These are phyloP conservation scores for Salix brachista DNA, from an alignment of 345 rosid genomes.

Conservation along the genomic window DNA sequence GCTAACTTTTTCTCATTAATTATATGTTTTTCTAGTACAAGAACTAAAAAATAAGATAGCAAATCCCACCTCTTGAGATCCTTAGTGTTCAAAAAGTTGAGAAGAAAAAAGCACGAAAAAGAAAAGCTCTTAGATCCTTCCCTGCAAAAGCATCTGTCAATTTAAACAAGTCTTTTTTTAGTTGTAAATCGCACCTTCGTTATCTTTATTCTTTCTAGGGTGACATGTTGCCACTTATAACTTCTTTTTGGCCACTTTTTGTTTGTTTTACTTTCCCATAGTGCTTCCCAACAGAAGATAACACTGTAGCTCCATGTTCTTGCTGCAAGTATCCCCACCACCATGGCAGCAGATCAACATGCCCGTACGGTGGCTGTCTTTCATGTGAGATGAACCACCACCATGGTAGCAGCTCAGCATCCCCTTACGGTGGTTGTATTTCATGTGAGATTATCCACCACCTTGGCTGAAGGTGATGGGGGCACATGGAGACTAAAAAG, in stretches of 20 bases:
- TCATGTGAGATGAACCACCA: slow-evolving; percentile 32
- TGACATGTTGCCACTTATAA: slow-evolving; percentile 44
- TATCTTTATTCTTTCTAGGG: slow-evolving; percentile 36
- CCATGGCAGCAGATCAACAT: not conserved
- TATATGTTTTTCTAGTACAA: slow-evolving; percentile 7
- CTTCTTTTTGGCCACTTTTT: slow-evolving; percentile 48
- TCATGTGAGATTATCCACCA: slow-evolving; percentile 33
- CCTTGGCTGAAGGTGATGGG: slow-evolving; percentile 27
- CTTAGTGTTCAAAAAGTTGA: slow-evolving; percentile 4
- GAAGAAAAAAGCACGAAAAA: too few species aligned
- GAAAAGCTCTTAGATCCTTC: slow-evolving; percentile 33
- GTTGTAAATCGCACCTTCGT: slow-evolving; percentile 22
- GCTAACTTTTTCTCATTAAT: slow-evolving; percentile 17
- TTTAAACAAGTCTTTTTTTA: slow-evolving; percentile 19
- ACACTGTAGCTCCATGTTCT: slow-evolving; percentile 13
- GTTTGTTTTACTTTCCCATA: slow-evolving; percentile 35
- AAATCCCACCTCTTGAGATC: slow-evolving; percentile 37
- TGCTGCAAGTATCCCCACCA: not conserved
- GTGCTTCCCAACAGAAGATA: slow-evolving; percentile 10
- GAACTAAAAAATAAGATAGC: not conserved
- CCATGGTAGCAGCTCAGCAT: not conserved
- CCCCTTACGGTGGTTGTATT: slow-evolving; percentile 36
- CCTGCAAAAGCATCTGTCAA: slow-evolving; percentile 35
- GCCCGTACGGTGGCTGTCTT: slow-evolving; percentile 36
- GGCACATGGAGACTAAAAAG: slow-evolving; percentile 45